Base-by-base conservation (phyloP, 495 filamentous ascomycete species). In the Penicillium cosmopolitanum region DNA sequence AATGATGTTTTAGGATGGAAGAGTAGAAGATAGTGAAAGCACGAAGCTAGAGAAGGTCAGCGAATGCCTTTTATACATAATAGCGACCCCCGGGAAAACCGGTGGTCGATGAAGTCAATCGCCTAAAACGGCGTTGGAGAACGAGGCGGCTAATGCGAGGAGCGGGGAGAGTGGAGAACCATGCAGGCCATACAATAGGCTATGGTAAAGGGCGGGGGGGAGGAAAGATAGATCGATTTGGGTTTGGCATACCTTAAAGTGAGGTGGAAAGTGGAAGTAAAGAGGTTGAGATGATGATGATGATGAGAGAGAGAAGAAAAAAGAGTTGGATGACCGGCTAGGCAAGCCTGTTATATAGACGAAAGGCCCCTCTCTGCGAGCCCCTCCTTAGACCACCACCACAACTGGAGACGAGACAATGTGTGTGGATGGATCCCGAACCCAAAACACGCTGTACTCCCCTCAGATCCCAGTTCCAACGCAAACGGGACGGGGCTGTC, bases 51-150 rank as follows among this genome's bases (percentile, higher is more conserved):
- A 50, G 18, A 50, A 47, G 35, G 55, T 70, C 40, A 70, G 67
- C 59, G 50, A 40, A 52, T 19, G 33, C n/a, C 46, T 55, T 58
- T 44, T 61, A 56, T 62, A 54, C 19, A 33, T 15, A 43, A 31
- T 5, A 60, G 19, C 16, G 12, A 50, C 13, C 19, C 19, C 18
- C 16, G 8, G 31, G 13, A n/a, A 52, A 35, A 25, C 28, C 51
- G 58, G 52, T 55, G 43, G n/a, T 60, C 44, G 35, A 69, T 63
- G 58, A 65, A 54, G 56, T 61, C 62, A 61, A 57, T 47, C 19
- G 38, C 54, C 61, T 40, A 18, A 58, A 61, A 50, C 62, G 59
- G 55, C 21, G 57, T 70, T 69, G 64, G 64, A 69, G 58, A 61
- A 61, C 16, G 31, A 44, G 42, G 50, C 56, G 53, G 55, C 55